Base-by-base conservation (phyloP, 306 rosid species). In the Gleditsia sinensis region DNA sequence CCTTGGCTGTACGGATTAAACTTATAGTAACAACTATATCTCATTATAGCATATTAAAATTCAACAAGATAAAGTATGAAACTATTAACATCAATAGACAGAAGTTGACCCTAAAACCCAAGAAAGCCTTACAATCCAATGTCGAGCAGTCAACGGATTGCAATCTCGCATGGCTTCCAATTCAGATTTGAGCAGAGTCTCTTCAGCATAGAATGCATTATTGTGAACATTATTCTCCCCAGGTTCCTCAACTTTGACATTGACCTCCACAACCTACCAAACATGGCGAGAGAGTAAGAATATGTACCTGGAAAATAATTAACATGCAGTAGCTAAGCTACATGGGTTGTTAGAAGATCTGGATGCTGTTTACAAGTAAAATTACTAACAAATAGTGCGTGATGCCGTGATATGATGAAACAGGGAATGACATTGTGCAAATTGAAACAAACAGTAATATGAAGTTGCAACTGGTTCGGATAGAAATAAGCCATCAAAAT, bases 151-250 rank as follows among this genome's bases (percentile, higher is more conserved):
- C 76, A 83, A 81, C 64, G 93, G 93, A 74, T 86, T 87, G 83
- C 93, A 92, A 76, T 89, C 96, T 68, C 96, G 88, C 88, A 79
- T 87, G 50, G 97, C 97, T 83, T 89, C 86, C 77, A 51, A 76
- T 75, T 92, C 97, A 64, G 88, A 84, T 75, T 67, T 84, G n/a
- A 92, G 91, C 69, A 83, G 83, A 25, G 87, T 89, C 85, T 92
- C 93, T 76, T 92, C 90, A 4, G 93, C 96, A 78, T 86, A 89
- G 75, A 92, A 92, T 42, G 96, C 96, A 60, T 87, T 92, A 51
- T 74, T 87, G 76, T 92, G 96, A 62, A 87, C 88, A 43, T 91
- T 91, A 70, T 80, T 83, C 76, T 87, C 90, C 77, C 97, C 96
- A 55, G 93, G 91, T 68, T 86, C 79, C 79, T 91, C 97, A 58